Conservation (phyloP, 2,329 filamentous ascomycete species). For the Verticillium klebahnii region DNA sequence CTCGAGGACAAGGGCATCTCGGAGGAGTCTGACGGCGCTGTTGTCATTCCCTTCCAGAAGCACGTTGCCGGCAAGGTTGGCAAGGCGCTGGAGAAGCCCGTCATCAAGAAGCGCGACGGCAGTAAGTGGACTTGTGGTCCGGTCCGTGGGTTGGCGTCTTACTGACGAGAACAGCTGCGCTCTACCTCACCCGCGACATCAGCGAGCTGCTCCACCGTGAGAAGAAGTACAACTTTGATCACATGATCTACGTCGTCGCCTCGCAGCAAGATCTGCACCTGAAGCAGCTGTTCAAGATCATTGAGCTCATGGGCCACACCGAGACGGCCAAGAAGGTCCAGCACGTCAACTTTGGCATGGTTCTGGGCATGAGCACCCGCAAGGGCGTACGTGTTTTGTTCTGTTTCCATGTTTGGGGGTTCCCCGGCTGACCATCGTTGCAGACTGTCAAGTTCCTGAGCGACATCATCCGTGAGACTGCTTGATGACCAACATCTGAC, state of each 20-base stretch:
- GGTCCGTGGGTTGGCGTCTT: background rate
- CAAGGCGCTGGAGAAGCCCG: slow-evolving; percentile 65
- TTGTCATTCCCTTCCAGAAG: slow-evolving; percentile 68
- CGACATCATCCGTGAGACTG: slow-evolving; percentile 53
- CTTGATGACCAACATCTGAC: background rate
- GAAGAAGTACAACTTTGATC: slow-evolving; percentile 49
- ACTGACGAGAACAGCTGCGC: slow-evolving; percentile 37
- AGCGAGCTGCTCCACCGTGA: slow-evolving; percentile 65
- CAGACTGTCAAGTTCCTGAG: slow-evolving; percentile 67
- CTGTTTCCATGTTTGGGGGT: background rate
- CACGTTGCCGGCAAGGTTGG: slow-evolving; percentile 61
- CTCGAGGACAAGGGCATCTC: slow-evolving; percentile 62
- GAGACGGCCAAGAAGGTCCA: slow-evolving; percentile 65
- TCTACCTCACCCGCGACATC: slow-evolving; percentile 76
- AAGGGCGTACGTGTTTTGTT: slow-evolving; percentile 37
- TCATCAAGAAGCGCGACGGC: slow-evolving; percentile 69
- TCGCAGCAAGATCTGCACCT: slow-evolving; percentile 69
- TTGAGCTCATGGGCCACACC: slow-evolving; percentile 65
- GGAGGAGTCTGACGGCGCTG: slow-evolving; percentile 66
- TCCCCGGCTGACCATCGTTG: background rate
- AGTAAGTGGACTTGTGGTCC: slow-evolving; percentile 22
- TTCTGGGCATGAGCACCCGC: slow-evolving; percentile 65
- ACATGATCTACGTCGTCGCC: slow-evolving; percentile 77
- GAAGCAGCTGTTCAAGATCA: slow-evolving; percentile 71
- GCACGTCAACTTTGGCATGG: slow-evolving; percentile 73